Evolutionary conservation across 2,329 filamentous ascomycete genomes (phyloP).

Genomic region (Teratosphaeria zuluensis): DNA sequence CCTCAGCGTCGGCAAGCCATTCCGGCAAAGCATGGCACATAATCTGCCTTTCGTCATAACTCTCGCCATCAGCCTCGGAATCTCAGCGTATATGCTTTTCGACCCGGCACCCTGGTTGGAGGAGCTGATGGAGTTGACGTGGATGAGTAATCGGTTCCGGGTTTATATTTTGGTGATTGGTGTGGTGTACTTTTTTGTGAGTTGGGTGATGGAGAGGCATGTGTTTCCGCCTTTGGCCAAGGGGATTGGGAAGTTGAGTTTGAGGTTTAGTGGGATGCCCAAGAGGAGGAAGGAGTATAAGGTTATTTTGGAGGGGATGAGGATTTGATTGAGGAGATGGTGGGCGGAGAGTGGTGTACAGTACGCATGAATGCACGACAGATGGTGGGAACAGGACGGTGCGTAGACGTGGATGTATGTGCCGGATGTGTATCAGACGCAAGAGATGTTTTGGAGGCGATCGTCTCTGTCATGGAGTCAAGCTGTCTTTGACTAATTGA

Average conservation of each 20-base stretch:
- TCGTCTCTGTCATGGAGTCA: no score
- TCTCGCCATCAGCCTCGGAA: conserved; percentile 55
- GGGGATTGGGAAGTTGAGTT: conserved; percentile 52
- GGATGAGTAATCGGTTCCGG: conserved; percentile 63
- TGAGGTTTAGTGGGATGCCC: conserved; percentile 43
- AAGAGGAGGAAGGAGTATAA: conserved; percentile 90
- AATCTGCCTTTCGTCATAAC: conserved; percentile 83
- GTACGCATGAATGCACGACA: no score
- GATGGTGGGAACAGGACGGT: no score
- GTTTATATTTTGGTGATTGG: conserved; percentile 63
- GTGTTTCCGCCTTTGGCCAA: conserved; percentile 62
- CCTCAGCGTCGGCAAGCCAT: conserved; percentile 82
- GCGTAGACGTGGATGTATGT: no score
- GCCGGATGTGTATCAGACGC: no score
- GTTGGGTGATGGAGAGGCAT: conserved; percentile 63
- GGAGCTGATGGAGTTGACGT: conserved; percentile 75
- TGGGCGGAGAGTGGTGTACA: no score
- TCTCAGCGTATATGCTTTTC: conserved; percentile 73
- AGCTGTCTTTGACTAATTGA: no score
- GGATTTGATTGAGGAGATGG: neutral
- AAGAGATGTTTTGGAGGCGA: no score
- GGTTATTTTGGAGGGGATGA: conserved; percentile 57
- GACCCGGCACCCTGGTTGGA: conserved; percentile 60
- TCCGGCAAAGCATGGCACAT: conserved; percentile 66
- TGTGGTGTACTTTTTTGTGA: conserved; percentile 54